Percentiles rank a stretch among this genome's conserved stretches.
These are phyloP conservation scores for Penicillium sclerotiorum DNA, from an alignment of 2,329 filamentous ascomycete genomes.

Conservation along the genomic window DNA sequence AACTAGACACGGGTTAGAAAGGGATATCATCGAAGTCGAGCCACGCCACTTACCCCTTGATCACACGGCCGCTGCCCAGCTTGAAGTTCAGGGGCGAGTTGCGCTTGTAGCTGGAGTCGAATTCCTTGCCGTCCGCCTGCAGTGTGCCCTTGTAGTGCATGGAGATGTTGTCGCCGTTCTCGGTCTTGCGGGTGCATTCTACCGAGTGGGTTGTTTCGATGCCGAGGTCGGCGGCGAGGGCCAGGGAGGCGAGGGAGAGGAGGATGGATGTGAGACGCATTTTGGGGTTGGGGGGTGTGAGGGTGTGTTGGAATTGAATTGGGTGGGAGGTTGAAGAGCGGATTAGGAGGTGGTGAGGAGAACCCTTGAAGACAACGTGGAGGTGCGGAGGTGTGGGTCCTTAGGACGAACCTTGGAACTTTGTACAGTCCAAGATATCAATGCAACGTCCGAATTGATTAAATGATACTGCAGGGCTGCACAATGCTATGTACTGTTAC, in stretches of 20 bases:
- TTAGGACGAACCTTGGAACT: too few relatives aligned
- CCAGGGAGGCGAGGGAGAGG: conserved; percentile 48
- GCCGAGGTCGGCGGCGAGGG: conserved; percentile 61
- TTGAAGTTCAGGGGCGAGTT: conserved; percentile 75
- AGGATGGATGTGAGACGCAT: conserved; percentile 52
- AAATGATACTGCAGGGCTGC: too few relatives aligned
- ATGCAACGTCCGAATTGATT: too few relatives aligned
- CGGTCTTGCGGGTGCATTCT: conserved; percentile 77
- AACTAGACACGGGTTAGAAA: conserved; percentile 52
- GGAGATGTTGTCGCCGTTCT: conserved; percentile 74
- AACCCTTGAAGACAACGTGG: conserved; percentile 10
- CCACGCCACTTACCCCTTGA: conserved; percentile 69
- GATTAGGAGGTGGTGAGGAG: conserved; percentile 6
- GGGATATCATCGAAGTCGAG: neutral
- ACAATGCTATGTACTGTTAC: too few relatives aligned
- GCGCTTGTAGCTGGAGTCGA: conserved; percentile 82
- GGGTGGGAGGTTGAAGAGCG: neutral
- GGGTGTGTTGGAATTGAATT: neutral
- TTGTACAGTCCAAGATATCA: too few relatives aligned
- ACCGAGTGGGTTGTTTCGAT: conserved; percentile 75
- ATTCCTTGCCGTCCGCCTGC: conserved; percentile 70
- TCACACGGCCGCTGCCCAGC: conserved; percentile 80
- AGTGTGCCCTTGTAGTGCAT: conserved; percentile 91
- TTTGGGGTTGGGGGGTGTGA: conserved; percentile 11
- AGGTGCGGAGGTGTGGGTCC: conserved; percentile 12